Conservation (phyloP, 1,139 yeast species). For the Pichia sp. region DNA sequence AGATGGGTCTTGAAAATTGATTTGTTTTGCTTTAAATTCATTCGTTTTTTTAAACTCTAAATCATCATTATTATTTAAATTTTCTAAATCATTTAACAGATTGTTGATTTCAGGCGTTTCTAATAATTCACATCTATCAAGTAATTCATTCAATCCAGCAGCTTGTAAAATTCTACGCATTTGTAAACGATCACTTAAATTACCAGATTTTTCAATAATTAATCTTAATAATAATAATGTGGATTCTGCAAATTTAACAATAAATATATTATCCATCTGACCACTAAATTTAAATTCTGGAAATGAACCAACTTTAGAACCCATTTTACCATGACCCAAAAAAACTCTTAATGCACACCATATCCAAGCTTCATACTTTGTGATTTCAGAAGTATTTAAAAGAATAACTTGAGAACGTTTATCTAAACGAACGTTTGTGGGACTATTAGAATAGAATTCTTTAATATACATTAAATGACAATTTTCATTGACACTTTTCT, state of each 20-base stretch:
- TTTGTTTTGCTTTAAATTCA: constrained; percentile 47
- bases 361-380: constrained; percentile 83
- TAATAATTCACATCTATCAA: constrained; percentile 55
- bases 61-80: constrained; percentile 64
- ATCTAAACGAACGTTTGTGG: constrained; percentile 20
- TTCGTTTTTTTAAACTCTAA: constrained; percentile 57
- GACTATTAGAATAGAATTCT: constrained; percentile 21
- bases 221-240: constrained; percentile 74
- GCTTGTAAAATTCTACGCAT: constrained; percentile 71
- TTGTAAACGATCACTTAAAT: constrained; percentile 63
- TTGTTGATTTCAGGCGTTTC: constrained; percentile 59
- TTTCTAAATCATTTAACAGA: constrained; percentile 61
- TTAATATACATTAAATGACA: constrained; percentile 43
- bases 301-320: constrained; percentile 88
- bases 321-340: constrained; percentile 84
- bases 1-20: constrained; percentile 70
- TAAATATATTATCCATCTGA: constrained; percentile 56
- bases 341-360: constrained; percentile 64
- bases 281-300: constrained; percentile 73
- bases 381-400: constrained; percentile 31
- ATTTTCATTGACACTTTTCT: constrained; percentile 52
- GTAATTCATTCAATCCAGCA: constrained; percentile 64
- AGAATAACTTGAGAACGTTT: constrained; percentile 24
- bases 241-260: constrained; percentile 74
- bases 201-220: constrained; percentile 60